Base-by-base conservation (phyloP, 148 eudicot species). In the Chenopodium album region DNA sequence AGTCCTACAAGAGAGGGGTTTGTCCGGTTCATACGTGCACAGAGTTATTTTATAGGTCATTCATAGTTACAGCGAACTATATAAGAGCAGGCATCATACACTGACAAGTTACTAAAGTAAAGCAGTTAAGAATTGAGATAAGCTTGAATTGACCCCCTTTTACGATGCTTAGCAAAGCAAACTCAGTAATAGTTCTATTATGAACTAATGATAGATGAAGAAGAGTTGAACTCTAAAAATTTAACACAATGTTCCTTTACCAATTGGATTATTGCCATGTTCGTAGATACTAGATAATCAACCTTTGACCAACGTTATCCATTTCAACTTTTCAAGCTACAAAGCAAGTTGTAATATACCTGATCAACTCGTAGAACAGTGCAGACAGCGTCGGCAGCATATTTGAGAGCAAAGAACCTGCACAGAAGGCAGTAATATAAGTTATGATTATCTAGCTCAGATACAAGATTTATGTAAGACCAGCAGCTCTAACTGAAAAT, bases 361-460 rank as follows among this genome's bases (percentile, higher is more conserved):
- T 96, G 98, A 86, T 96, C 99, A 28, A 96, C 97, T 65, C 94
- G 89, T 75, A 96, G 91, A 63, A 94, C 99, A 71, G 99, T 96
- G 85, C 97, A 94, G 47, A 88, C 95, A 81, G 98, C 99, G 89
- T 94, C 99, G 26, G 98, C 89, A 82, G 98, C 95, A 85, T 90
- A 92, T 85, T 94, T 96, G 31, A 94, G 92, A 31, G 99, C 98
- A 82, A 92, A 92, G 74, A 86, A 86, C 90, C 98, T 96, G 91
- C 76, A 80, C n/a, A 86, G 59, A 63, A 74, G 44, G 12, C 46
- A 69, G 20, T 34, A 1, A 54, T 12, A 16, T 79, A 54, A 23
- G 71, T 52, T 14, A 37, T 0, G 13, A 60, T 47, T 12, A 20
- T 48, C 54, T 20, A 34, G 69, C n/a, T 73, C 26, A 13, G 46